Conservation (phyloP, 2,329 filamentous ascomycete genomes). For the Coleophoma eucalyptorum region DNA sequence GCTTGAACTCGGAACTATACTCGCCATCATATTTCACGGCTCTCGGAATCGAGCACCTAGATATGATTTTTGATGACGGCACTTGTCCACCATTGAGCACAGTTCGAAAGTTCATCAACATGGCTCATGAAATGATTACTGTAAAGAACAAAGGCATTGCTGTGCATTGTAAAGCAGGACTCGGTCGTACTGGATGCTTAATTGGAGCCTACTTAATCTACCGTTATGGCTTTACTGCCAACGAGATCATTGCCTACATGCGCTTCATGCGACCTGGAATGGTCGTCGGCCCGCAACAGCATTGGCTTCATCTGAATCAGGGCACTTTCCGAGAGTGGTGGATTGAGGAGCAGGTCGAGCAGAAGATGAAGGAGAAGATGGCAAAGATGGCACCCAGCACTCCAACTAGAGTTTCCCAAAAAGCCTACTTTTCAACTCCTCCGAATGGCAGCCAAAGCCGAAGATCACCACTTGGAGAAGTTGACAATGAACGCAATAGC, state of each 20-base stretch:
- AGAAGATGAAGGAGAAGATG: slow-evolving; percentile 49
- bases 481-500: slow-evolving; percentile 70
- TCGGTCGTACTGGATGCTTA: slow-evolving; percentile 90
- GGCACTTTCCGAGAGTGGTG: slow-evolving; percentile 98
- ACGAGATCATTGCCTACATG: slow-evolving; percentile 97
- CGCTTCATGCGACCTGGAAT: slow-evolving; percentile 98
- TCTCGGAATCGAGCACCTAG: slow-evolving; percentile 88
- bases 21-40: slow-evolving; percentile 96
- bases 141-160: slow-evolving; percentile 89
- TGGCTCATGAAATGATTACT: slow-evolving; percentile 92
- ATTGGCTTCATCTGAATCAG: slow-evolving; percentile 98
- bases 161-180: slow-evolving; percentile 96
- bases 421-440: slow-evolving; percentile 68
- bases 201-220: slow-evolving; percentile 99
- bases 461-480: slow-evolving; percentile 87
- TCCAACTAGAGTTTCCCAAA: slow-evolving; percentile 58
- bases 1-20: slow-evolving; percentile 93
- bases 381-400: slow-evolving; percentile 47
- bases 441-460: slow-evolving; percentile 73
- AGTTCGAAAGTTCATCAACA: slow-evolving; percentile 91
- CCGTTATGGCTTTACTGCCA: slow-evolving; percentile 93
- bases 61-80: slow-evolving; percentile 99
- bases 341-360: slow-evolving; percentile 58
- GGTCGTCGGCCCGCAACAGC: slow-evolving; percentile 97
- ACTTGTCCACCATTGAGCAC: slow-evolving; percentile 86